Base-by-base conservation (phyloP, 768 basidiomycete genomes). In the Trametes cubensis region DNA sequence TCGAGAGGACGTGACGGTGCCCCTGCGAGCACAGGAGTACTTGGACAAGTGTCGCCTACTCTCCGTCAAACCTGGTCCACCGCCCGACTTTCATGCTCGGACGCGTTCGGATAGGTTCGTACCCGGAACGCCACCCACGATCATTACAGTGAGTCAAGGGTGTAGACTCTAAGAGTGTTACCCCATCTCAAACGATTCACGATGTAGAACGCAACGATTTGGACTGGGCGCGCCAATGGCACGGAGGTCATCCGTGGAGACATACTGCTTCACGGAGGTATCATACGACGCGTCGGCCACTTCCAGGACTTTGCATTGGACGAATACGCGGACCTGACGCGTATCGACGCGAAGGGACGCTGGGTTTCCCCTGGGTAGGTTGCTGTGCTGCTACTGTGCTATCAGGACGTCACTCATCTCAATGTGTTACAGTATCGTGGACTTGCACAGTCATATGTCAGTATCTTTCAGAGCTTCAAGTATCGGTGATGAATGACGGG, bases 181-280 rank as follows among this genome's bases (percentile, higher is more conserved):
- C 5, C 14, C 7, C n/a, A 15, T 40, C 34, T 13, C 13, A 10
- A 34, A 23, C 40, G 39, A 39, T 44, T 26, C 11, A 10, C 17
- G 8, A 15, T 62, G 20, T 58, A 70, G 71, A 90, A 93, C 64
- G 93, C 87, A 20, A 90, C 79, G 28, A 82, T 96, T 63, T 95
- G 94, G 94, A 95, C 92, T 0, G 92, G 92, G 10, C 72, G 74
- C 23, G 70, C 83, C 26, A 85, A 89, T 42, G 92, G 92, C 1
- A 84, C 83, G 1, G 79, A 88, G 61, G 79, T 93, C 28, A 58
- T 91, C 42, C 72, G 74, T 6, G 88, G 84, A 1, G 89, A 90
- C 62, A 74, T 95, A 11, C 78, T 91, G 3, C 70, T 97, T 42
- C 85, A 90, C 65, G 83, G 83, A 47, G 90, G 89, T 6, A 66